Base-by-base conservation (phyloP, 805 yeast species). In the Wickerhamiella kazuoi region DNA sequence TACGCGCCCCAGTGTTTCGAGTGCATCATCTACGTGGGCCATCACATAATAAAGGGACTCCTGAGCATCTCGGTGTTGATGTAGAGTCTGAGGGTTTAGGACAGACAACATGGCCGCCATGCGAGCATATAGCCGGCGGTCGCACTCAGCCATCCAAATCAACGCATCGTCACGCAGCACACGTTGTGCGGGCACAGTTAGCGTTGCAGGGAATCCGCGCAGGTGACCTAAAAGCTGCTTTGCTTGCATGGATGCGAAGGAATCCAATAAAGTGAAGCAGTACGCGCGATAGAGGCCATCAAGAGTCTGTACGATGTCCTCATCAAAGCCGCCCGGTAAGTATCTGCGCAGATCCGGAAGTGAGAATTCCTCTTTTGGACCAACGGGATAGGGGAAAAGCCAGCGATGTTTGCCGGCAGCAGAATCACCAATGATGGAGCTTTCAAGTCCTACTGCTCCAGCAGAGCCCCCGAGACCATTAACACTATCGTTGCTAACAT, bases 81-180 rank as follows among this genome's bases (percentile, higher is more conserved):
- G 11, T 23, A 23, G 11, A 40, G 60, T 57, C 44, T 73, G 78
- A 31, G 75, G 57, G 14, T 73, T 71, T 41, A 79, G 58, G 21
- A 75, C 76, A 3, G 76, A 67, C 44, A 82, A 57, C 68, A 76
- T 67, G 46, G 69, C 70, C 18, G 76, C 62, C 48, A 71, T 57
- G 26, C 64, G 63, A 41, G 54, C 61, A 56, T 76, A 79, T 58
- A 76, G 67, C n/a, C 69, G 60, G 43, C 67, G 50, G 54, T 83
- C 94, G 52, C 83, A 78, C 35, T 68, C 60, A 24, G 64, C 49
- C n/a, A 79, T 65, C 93, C 94, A 82, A 14, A 66, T 66, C 4
- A 63, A 49, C 13, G 74, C 49, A 5, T 59, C 56, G 13, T 69
- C 69, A 9, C 68, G 60, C 50, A 75, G 69, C 18, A 81, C 57